Evolutionary conservation across 1,284 basidiomycete genomes (phyloP).

Genomic region (Sutorius eximius): DNA sequence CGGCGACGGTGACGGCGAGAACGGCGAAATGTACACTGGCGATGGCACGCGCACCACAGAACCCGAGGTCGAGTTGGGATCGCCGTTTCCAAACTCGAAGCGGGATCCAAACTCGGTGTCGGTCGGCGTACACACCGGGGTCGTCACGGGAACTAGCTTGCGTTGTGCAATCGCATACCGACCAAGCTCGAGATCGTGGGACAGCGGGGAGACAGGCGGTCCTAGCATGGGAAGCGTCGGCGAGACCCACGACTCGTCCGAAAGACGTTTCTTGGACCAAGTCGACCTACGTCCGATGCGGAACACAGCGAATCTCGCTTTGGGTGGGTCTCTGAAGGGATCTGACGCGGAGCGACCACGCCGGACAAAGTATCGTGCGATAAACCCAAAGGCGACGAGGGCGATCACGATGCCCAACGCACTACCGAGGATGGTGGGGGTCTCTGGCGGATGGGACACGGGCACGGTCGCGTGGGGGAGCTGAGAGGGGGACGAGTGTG

Average conservation of each 20-base stretch:
- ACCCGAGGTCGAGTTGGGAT: background rate
- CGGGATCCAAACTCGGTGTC: conserved; percentile 25
- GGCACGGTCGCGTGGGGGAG: conserved; percentile 15
- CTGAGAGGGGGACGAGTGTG: conserved; percentile 12
- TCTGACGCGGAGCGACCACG: conserved; percentile 5
- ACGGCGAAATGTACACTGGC: conserved; percentile 24
- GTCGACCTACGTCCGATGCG: background rate
- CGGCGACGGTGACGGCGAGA: conserved; percentile 21
- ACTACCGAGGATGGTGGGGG: conserved; percentile 17
- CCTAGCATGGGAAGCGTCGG: conserved; percentile 10
- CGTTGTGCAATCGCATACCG: conserved; percentile 13
- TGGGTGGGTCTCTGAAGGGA: conserved; percentile 20
- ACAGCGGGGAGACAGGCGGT: conserved; percentile 9
- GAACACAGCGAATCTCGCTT: conserved; percentile 10
- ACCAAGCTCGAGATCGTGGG: conserved; percentile 13
- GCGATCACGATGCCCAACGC: conserved; percentile 13
- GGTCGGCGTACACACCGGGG: conserved; percentile 19
- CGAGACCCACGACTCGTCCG: conserved; percentile 32
- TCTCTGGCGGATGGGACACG: conserved; percentile 1
- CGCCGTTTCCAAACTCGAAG: background rate
- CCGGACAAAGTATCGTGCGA: conserved; percentile 11
- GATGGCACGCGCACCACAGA: conserved; percentile 20
- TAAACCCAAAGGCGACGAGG: conserved; percentile 9
- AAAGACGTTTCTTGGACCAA: conserved; percentile 23
- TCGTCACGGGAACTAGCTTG: conserved; percentile 24